Evolutionary conservation across 768 basidiomycete species (phyloP).

Genomic region (Daedalea quercina): DNA sequence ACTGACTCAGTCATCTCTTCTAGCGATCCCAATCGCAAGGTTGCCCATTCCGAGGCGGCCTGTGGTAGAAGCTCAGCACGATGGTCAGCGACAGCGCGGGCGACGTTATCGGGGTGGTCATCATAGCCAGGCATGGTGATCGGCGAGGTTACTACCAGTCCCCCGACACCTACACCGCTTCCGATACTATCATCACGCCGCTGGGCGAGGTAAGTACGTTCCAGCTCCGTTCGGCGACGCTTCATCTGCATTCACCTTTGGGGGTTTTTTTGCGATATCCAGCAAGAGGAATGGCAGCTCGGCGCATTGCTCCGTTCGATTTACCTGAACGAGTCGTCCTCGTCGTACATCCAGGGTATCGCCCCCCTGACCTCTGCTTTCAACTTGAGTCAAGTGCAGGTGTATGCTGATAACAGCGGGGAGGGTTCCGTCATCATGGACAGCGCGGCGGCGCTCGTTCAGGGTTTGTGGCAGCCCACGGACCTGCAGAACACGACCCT

Average conservation of each 20-base stretch:
- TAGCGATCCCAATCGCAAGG: too few relatives aligned
- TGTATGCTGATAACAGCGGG: conserved; percentile 63
- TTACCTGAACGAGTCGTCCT: conserved; percentile 49
- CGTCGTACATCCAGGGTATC: conserved; percentile 42
- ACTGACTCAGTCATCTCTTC: too few relatives aligned
- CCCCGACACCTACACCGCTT: conserved; percentile 50
- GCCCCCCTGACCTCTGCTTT: conserved; percentile 23
- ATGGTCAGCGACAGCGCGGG: conserved; percentile 4
- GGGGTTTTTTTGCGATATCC: neutral
- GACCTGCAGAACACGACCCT: conserved; percentile 41
- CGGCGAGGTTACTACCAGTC: conserved; percentile 55
- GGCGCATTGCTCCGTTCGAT: conserved; percentile 43
- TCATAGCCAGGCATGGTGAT: conserved; percentile 21
- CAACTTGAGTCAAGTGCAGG: conserved; percentile 32
- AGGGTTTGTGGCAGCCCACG: conserved; percentile 60
- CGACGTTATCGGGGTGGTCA: conserved; percentile 18
- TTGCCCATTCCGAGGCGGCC: too few relatives aligned
- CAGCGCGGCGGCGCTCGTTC: conserved; percentile 59
- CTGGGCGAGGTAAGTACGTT: conserved; percentile 47
- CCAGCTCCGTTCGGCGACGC: neutral
- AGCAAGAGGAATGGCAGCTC: conserved; percentile 55
- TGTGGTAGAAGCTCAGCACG: neutral
- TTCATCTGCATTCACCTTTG: neutral
- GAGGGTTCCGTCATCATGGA: conserved; percentile 64
- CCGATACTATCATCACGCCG: conserved; percentile 56